Evolutionary conservation across 306 rosid genomes (phyloP), one percentile per base, ranked within the genome.

Genomic region (Quercus robur): DNA sequence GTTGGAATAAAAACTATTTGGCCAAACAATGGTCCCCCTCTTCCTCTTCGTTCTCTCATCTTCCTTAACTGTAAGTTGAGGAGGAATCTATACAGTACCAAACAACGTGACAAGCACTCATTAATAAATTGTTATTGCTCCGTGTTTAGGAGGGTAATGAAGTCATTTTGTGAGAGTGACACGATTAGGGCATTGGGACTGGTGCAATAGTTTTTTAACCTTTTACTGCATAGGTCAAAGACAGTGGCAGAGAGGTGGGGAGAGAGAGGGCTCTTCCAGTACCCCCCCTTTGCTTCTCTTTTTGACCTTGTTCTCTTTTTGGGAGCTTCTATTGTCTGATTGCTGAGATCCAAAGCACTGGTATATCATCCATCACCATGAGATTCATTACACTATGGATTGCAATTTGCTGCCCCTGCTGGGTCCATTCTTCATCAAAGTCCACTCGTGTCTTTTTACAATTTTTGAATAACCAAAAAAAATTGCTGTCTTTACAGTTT

Each of bases 171-270:
- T 4, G 5, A 14, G 19, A 4, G 55, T 23, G 31, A 57, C n/a
- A 18, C 21, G 30, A 11, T 15, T 28, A 5, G 25, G 38, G 41
- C 66, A 66, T 77, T 19, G 81, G 74, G 78, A 77, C 56, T 68
- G 6, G 85, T 10, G 83, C 71, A 25, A 21, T 38, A 28, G 69
- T 6, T 52, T 76, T 71, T 71, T 25, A 5, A 21, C 75, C 20
- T 73, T 72, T 20, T 21, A 75, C 78, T 41, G 35, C 64, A 74
- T 12, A 62, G 88, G 83, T 85, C 88, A 77, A 84, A 77, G 80
- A 56, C 52, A 10, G 72, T 55, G 63, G 55, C 66, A 71, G 78
- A 20, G 21, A 21, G 14, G 57, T 21, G 44, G 73, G 46, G 67
- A 56, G 78, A 69, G 28, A 33, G 61, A 12, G 49, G 17, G 25